Percentiles rank a stretch among this genome's conserved stretches.
Conservation (phyloP, 202 grass and related monocot species). For the Cymbopogon flexuosus region DNA sequence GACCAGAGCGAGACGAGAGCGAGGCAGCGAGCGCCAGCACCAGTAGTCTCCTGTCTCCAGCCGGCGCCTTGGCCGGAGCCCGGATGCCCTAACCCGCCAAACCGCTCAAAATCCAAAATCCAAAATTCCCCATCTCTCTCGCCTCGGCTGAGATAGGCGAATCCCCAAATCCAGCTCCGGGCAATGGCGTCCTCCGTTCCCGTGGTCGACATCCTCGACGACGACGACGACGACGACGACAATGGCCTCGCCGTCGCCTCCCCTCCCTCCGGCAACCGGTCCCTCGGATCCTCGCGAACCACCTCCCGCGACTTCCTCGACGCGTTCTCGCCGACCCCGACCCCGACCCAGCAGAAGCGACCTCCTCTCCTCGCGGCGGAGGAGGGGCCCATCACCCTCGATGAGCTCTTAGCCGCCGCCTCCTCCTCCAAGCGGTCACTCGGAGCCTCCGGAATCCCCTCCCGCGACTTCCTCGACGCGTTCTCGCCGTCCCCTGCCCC, state of each 20-base stretch:
- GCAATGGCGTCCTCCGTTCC: constrained; percentile 13
- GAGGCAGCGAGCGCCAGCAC: background rate
- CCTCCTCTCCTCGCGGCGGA: too few species aligned
- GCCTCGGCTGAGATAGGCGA: constrained; percentile 15
- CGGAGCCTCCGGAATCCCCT: background rate
- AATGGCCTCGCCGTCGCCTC: background rate
- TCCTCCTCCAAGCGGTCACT: constrained; percentile 9
- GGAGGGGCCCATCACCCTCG: too few species aligned
- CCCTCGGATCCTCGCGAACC: background rate
- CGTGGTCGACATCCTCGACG: constrained; percentile 39
- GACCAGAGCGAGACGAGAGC: too few species aligned
- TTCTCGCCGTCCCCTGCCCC: constrained; percentile 27
- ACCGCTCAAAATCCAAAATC: constrained; percentile 29
- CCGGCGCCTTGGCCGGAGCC: background rate
- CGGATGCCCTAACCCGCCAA: constrained; percentile 20
- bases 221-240: constrained; percentile 19
- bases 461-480: constrained; percentile 29
- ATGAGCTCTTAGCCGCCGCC: background rate
- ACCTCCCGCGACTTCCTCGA: constrained; percentile 26
- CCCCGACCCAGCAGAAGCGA: too few species aligned
- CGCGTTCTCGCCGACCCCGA: constrained; percentile 22
- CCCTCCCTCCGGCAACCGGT: constrained; percentile 8
- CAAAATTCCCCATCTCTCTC: constrained; percentile 9
- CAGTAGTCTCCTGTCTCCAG: too few species aligned
- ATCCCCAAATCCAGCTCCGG: background rate